Base-by-base conservation (phyloP, 257 asterid genomes). In the Paulownia fortunei region DNA sequence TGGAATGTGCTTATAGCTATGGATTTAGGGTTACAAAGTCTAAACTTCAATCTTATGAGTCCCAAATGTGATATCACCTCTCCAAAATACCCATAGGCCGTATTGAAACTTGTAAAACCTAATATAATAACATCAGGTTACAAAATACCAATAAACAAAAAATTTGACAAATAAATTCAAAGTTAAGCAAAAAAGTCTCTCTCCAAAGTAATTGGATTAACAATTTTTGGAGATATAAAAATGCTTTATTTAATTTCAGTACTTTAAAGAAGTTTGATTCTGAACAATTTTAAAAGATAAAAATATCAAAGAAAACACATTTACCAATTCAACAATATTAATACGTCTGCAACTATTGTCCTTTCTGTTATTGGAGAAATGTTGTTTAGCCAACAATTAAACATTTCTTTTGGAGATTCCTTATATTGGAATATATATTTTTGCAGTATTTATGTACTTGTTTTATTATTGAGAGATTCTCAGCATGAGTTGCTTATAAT, bases 301-400 rank as follows among this genome's bases (percentile, higher is more conserved):
- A 32, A 24, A 60, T 27, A 27, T 39, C 15, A 7, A 47, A 44
- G 26, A 39, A 16, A 41, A 6, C 47, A 18, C 59, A 34, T 49
- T 37, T 78, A 62, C 44, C 46, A 44, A 59, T 49, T 59, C 34
- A 15, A 49, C 69, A 67, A 36, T 72, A 54, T 27, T 42, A 67
- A 47, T 52, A 67, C 10, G 8, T 68, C 69, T 42, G 61, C 70
- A 56, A 23, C 61, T 49, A 15, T 26, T 59, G 47, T 18, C 42
- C 47, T 51, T 18, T 30, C 44, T 7, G 13, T 47, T 66, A 21
- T 4, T 21, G 56, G 58, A 11, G 34, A 39, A 19, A 26, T 54
- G 18, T 46, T 61, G 15, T 8, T 11, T 10, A n/a, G 52, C 72
- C 54, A 36, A 65, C 39, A 41, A 36, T 23, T 54, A 37, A 56